A percentile compares a stretch with the other conserved stretches of the same genome.
These are phyloP conservation scores for Wickerhamomyces ciferrii DNA, from an alignment of 805 yeast genomes.

Conservation along the genomic window DNA sequence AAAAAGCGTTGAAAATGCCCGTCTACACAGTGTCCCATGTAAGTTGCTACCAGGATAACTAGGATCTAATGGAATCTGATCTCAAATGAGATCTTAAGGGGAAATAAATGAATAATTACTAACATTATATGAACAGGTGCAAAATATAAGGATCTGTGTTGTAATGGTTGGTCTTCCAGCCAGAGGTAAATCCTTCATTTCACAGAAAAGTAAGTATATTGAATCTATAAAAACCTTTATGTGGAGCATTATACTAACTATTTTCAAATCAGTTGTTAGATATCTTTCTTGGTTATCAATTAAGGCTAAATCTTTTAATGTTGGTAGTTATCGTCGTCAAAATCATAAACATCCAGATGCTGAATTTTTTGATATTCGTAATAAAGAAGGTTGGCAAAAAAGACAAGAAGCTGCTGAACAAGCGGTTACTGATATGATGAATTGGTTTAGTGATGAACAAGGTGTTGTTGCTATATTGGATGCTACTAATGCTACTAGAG, in stretches of 20 bases:
- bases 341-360: slow-evolving; percentile 62
- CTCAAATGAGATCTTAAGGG: neutral
- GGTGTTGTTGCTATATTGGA: slow-evolving; percentile 93
- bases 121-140: slow-evolving; percentile 31
- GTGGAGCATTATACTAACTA: neutral
- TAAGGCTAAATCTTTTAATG: slow-evolving; percentile 81
- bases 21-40: slow-evolving; percentile 35
- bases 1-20: too few species aligned
- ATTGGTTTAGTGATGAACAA: slow-evolving; percentile 75
- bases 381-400: slow-evolving; percentile 56
- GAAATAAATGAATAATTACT: neutral
- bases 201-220: slow-evolving; percentile 63
- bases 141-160: slow-evolving; percentile 75
- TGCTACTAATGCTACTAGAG: slow-evolving; percentile 83
- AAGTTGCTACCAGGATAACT: slow-evolving; percentile 4
- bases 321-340: slow-evolving; percentile 77
- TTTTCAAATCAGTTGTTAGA: slow-evolving; percentile 54
- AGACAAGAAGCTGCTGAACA: slow-evolving; percentile 64
- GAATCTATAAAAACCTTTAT: too few species aligned
- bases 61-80: neutral
- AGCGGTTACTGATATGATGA: slow-evolving; percentile 77
- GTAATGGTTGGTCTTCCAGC: slow-evolving; percentile 88
- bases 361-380: slow-evolving; percentile 67
- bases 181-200: slow-evolving; percentile 90
- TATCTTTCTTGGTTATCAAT: slow-evolving; percentile 91